Conservation (phyloP, 129 eudicot genomes). For the Sambucus nigra region DNA sequence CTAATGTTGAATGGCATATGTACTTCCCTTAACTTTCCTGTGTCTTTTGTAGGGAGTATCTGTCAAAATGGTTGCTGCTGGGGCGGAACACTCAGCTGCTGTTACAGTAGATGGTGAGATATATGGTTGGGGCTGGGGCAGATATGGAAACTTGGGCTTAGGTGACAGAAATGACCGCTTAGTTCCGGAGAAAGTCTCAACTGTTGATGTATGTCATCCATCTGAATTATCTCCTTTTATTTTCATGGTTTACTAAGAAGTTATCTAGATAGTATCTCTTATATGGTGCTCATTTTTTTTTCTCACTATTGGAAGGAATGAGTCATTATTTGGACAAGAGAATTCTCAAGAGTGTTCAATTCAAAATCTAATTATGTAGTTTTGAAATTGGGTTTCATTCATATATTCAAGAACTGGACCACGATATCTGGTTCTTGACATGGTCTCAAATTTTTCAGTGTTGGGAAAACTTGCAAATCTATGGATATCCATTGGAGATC, state of each 20-base stretch:
- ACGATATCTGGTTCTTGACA: too few species aligned
- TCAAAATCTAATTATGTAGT: too few species aligned
- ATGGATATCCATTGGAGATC: too few species aligned
- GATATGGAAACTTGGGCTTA: conserved; percentile 94
- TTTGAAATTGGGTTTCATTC: too few species aligned
- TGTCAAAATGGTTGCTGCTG: conserved; percentile 98
- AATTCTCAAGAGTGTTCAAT: too few species aligned
- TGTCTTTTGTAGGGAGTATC: conserved; percentile 52
- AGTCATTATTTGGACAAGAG: too few species aligned
- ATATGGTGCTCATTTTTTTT: background rate
- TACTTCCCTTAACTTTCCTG: conserved; percentile 6
- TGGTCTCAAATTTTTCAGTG: too few species aligned
- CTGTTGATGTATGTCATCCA: conserved; percentile 40
- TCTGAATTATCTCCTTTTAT: background rate
- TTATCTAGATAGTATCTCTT: background rate
- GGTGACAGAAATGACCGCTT: conserved; percentile 91
- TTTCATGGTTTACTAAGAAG: background rate
- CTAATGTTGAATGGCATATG: background rate
- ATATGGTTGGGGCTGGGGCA: conserved; percentile 99
- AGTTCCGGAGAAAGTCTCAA: conserved; percentile 69
- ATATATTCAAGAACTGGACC: too few species aligned
- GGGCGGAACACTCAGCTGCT: conserved; percentile 98
- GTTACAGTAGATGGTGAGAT: conserved; percentile 89
- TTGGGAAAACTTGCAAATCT: too few species aligned
- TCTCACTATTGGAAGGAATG: too few species aligned